Evolutionary conservation across 192 early-diverging fungal genomes (phyloP), one percentile per base, ranked within the genome.

Genomic region (Gaertneriomyces semiglobifer): DNA sequence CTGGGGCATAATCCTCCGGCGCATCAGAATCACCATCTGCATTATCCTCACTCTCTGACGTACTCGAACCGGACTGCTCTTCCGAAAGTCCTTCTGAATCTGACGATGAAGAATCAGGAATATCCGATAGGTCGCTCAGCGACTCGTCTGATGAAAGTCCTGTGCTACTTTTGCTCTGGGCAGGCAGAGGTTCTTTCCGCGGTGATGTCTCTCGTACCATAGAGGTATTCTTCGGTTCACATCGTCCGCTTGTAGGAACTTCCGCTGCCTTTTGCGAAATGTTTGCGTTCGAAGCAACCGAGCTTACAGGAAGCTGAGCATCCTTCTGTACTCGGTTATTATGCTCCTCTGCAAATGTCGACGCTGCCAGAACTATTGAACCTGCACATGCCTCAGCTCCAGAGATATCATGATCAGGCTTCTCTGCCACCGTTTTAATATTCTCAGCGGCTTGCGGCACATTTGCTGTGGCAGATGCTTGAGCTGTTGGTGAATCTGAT

Each of bases 361-460:
- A 58, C 48, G 48, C 12, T 18, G 48, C 48, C 18, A 50, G 16
- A 18, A 18, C 12, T 58, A 25, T 38, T 16, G 56, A 14, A 16
- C 56, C 56, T 5, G 14, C 6, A 33, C 18, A 19, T 58, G 20
- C n/a, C 50, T n/a, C n/a, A 52, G 4, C n/a, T 52, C n/a, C n/a
- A 5, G 50, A 20, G 5, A 20, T 52, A 52, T 18, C 20, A 52
- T 4, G 50, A 52, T 66, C 65, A 11, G 20, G 10, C 25, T 58
- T 42, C 16, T 58, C 41, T 7, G 65, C 65, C n/a, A 66, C 43
- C 14, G 16, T 40, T 58, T 25, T 40, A 19, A 58, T 55, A 66
- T 55, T 66, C 44, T 66, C 65, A 18, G 65, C 65, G 7, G 65
- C 65, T 25, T 66, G 65, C 5, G 65, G 56, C 41, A 66, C 19